Percentiles rank a stretch among this genome's conserved stretches.
These are phyloP conservation scores for Brassica carinata DNA, from an alignment of 345 rosid genomes.

Conservation along the genomic window DNA sequence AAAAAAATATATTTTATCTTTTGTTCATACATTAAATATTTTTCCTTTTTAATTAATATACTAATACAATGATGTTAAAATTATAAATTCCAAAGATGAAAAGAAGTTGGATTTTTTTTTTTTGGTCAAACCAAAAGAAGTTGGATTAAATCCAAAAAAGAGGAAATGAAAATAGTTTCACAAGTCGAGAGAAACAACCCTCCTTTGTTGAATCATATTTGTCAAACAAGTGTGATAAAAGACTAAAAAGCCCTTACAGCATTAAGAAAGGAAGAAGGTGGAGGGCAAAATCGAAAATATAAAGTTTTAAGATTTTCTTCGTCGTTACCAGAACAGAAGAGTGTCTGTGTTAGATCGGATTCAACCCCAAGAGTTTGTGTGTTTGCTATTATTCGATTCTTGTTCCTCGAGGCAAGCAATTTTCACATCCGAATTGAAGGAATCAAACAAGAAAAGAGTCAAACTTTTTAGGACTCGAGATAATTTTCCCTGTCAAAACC, in stretches of 20 bases:
- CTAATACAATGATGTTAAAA: too few species aligned
- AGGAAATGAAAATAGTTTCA: not conserved
- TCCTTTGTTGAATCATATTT: not conserved
- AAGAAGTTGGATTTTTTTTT: too few species aligned
- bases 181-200: not conserved
- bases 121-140: too few species aligned
- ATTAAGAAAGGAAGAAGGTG: not conserved
- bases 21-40: too few species aligned
- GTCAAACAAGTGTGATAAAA: not conserved
- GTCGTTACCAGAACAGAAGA: constrained; percentile 27
- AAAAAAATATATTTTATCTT: too few species aligned
- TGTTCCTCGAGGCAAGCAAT: not conserved
- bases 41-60: too few species aligned
- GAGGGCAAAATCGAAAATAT: constrained; percentile 9
- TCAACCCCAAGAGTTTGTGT: constrained; percentile 15
- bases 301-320: not conserved
- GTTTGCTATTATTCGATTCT: constrained; percentile 13
- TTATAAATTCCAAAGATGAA: too few species aligned
- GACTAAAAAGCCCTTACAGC: not conserved
- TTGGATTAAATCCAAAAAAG: too few species aligned
- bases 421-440: not conserved
- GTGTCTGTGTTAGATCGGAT: constrained; percentile 36
- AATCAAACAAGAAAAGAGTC: not conserved
- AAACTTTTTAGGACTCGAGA: too few species aligned
- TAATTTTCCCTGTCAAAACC: too few species aligned